Base-by-base conservation (phyloP, 148 eudicot species). In the Chenopodium formosanum region DNA sequence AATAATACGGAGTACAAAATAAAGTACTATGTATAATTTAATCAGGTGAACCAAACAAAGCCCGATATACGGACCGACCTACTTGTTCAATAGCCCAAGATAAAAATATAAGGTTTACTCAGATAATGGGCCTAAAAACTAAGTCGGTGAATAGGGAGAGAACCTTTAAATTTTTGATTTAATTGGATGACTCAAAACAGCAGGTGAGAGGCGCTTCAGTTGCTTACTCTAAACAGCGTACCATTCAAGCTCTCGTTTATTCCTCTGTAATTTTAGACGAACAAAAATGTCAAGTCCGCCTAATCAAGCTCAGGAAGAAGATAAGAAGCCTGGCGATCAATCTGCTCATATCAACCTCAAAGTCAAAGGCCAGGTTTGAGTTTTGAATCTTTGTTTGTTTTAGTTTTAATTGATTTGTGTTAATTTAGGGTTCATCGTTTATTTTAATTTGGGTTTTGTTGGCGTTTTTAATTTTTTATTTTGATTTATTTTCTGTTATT, bases 361-460 rank as follows among this genome's bases (percentile, higher is more conserved):
- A 63, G 90, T 88, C 83, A 88, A 86, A 83, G 90, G 90, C 12
- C 88, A 88, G 90, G 90, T 88, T 19, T 58, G 52, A 7, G 34
- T 6, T 3, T 23, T 69, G 34, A 25, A 25, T 44, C 4, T 32
- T 32, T 32, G 34, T 32, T 32, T 40, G 7, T 5, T 40, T 40
- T 6, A 5, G 7, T 40, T 40, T 4, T 40, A 40, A 6, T 40
- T 6, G 7, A 40, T 40, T 40, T 40, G 69, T 66, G 5, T 65
- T 9, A 10, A 17, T 69, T 69, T 37, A 14, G 52, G 53, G 69
- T 17, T 52, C 74, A 31, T 67, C 0, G 9, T 25, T n/a, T n/a
- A 17, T 25, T 10, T 62, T 53, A 48, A 16, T 47, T 70, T 5
- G 11, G 13, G 32, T 68, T 75, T 32, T 10, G 17, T 34, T 66